Percentiles rank a stretch among this genome's conserved stretches.
These are phyloP conservation scores for Moesziomyces sp. DNA, from an alignment of 1,284 basidiomycete species.

Conservation along the genomic window DNA sequence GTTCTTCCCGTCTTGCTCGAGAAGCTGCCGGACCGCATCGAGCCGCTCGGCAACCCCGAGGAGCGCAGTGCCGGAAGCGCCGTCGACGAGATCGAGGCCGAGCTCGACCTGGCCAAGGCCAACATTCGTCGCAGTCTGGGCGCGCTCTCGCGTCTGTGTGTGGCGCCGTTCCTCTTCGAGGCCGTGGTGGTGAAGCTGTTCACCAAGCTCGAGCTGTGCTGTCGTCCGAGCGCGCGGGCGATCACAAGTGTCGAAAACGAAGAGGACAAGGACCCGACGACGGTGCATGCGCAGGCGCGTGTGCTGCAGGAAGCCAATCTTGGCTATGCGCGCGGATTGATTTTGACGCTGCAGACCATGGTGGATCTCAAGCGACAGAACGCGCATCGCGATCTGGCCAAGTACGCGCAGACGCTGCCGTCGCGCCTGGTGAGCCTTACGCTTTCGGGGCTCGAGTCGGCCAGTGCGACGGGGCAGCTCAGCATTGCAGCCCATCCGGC, in stretches of 20 bases:
- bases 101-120: slow-evolving; percentile 35
- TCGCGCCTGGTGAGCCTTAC: slow-evolving; percentile 44
- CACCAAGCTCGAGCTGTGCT: slow-evolving; percentile 82
- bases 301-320: slow-evolving; percentile 44
- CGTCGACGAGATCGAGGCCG: slow-evolving; percentile 37
- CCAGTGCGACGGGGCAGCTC: neutral
- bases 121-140: slow-evolving; percentile 74
- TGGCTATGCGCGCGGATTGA: slow-evolving; percentile 62
- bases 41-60: slow-evolving; percentile 25
- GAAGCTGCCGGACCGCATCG: slow-evolving; percentile 46
- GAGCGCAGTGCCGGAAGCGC: slow-evolving; percentile 24
- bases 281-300: slow-evolving; percentile 69
- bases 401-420: slow-evolving; percentile 52
- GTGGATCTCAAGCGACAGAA: slow-evolving; percentile 54
- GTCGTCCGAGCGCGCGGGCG: slow-evolving; percentile 74
- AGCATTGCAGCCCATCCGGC: slow-evolving; percentile 39
- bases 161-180: slow-evolving; percentile 82
- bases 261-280: slow-evolving; percentile 75
- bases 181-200: slow-evolving; percentile 81
- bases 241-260: slow-evolving; percentile 73
- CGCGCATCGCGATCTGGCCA: slow-evolving; percentile 44
- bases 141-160: slow-evolving; percentile 80
- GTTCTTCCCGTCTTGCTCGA: slow-evolving; percentile 57
- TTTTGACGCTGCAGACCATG: slow-evolving; percentile 58
- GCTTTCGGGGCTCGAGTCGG: slow-evolving; percentile 17